Evolutionary conservation across 1,139 yeast species (phyloP).

Genomic region (Yamadazyma atmosphaerica): DNA sequence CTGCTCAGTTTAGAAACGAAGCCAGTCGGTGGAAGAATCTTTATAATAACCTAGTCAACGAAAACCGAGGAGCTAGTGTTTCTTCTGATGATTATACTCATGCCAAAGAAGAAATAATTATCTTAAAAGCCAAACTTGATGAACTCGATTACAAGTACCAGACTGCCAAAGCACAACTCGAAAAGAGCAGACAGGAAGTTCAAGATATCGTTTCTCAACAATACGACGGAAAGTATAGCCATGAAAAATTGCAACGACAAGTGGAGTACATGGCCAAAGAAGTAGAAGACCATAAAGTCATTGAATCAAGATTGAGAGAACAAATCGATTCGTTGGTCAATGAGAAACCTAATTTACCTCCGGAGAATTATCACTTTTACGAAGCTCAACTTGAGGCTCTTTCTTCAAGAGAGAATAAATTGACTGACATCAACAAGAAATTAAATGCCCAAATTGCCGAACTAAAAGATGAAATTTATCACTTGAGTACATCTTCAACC

Average conservation of each 20-base stretch:
- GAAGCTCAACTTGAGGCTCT: conserved; percentile 22
- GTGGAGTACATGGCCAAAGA: conserved; percentile 19
- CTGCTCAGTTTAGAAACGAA: conserved; percentile 7
- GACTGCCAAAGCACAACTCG: conserved; percentile 7
- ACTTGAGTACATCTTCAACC: conserved; percentile 16
- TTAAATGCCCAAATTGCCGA: conserved; percentile 21
- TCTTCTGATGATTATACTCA: conserved; percentile 7
- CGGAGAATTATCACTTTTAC: conserved; percentile 13
- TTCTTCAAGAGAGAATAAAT: conserved; percentile 18
- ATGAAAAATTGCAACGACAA: conserved; percentile 14
- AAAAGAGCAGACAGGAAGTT: conserved; percentile 10
- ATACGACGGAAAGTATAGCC: conserved; percentile 7
- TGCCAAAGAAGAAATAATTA: conserved; percentile 10
- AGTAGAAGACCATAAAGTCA: conserved; percentile 23
- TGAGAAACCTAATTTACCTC: conserved; percentile 12
- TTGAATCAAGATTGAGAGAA: conserved; percentile 21
- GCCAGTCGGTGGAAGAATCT: conserved; percentile 9
- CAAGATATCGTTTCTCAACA: conserved; percentile 6
- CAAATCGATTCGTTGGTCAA: conserved; percentile 25
- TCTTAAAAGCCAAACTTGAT: conserved; percentile 7
- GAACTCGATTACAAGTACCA: conserved; percentile 10
- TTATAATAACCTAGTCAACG: conserved; percentile 8
- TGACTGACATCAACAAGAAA: conserved; percentile 18
- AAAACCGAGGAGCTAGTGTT: conserved; percentile 7
- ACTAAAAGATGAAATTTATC: conserved; percentile 22